Base-by-base conservation (phyloP, 176 grass and related monocot genomes). In the Ampelocalamus luodianensis region DNA sequence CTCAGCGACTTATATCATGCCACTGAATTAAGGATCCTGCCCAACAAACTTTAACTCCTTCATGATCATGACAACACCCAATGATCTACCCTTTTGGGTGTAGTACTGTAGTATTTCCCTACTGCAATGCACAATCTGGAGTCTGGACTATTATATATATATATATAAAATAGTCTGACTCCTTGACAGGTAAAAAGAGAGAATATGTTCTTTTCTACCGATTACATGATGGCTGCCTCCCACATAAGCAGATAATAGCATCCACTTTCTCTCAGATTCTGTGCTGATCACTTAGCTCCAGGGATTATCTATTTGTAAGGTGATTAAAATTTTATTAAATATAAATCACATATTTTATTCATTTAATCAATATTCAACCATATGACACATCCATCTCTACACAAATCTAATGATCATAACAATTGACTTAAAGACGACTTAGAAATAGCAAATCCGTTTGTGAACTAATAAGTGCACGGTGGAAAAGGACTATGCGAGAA, bases 1-100 rank as follows among this genome's bases (percentile, higher is more conserved):
- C 70, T 76, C 89, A 85, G 64, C 85, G 1, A 88, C 81, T 85
- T n/a, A n/a, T n/a, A n/a, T 80, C 76, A 80, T 85, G 89, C 71
- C 85, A 76, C 63, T 88, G 62, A n/a, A 76, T 80, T 56, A 18
- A 56, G 80, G 46, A 75, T 76, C 89, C 70, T 80, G 70, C 40
- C 71, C 89, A 88, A 71, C 76, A 0, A 71, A 83, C 76, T 90
- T 87, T 71, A 56, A 67, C 80, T 80, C 68, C 53, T 9, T 0
- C 73, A 51, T 75, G 69, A 80, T 75, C 76, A 88, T 44, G 61
- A 46, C 61, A 39, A 26, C 72, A 55, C 58, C 75, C 68, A 62
- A 3, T 45, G 10, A 45, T 80, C 83, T 54, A 5, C 16, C 65
- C 83, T 65, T 36, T 29, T 45, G 22, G 74, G n/a, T 48, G 7